Evolutionary conservation across 208 protist species (phyloP), one percentile per base, ranked within the genome.

Genomic region (Crithidia sp.): DNA sequence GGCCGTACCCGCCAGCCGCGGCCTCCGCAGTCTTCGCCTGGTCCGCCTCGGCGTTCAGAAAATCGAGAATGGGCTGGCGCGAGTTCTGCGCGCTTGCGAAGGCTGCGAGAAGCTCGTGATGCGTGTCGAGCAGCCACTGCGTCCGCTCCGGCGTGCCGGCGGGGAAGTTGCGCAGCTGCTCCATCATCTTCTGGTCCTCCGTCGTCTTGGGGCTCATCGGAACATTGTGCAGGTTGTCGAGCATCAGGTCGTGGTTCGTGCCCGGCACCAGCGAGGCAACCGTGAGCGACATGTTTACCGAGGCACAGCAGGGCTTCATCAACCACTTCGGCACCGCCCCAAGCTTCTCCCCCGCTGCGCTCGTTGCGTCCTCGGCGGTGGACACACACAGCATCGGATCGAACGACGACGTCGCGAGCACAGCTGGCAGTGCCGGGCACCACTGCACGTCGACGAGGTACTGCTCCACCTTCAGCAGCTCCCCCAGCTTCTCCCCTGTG

Each of bases 401-500:
- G 62, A 98, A 98, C 58, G 96, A 98, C 16, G 85, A 90, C 0
- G 94, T 96, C 10, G 96, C 86, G 47, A 99, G 73, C n/a, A 98
- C 78, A 0, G 85, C 86, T 6, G 95, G 94, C 44, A 97, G 74
- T 41, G 75, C 69, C 19, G 94, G 95, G 55, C 96, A 98, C 98
- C 98, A 99, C 83, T 97, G 89, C 43, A 98, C 96, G 62, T 99
- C 96, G 36, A 98, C 94, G 12, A 98, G 86, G 90, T 97, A 99
- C 72, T 90, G 89, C 57, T 67, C 82, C 67, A 91, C 79, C 44
- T 84, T 62, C 64, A 80, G 72, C 17, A 97, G 75, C 73, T 94
- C 88, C 14, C 79, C 71, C 4, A 92, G 43, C 39, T 87, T 68
- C 55, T 96, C 84, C 36, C 90, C 94, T 5, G 85, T 95, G 5